Evolutionary conservation across 129 eudicot species (phyloP), one percentile per base, ranked within the genome.

Genomic region (Chrysanthemum lavandulifolium): DNA sequence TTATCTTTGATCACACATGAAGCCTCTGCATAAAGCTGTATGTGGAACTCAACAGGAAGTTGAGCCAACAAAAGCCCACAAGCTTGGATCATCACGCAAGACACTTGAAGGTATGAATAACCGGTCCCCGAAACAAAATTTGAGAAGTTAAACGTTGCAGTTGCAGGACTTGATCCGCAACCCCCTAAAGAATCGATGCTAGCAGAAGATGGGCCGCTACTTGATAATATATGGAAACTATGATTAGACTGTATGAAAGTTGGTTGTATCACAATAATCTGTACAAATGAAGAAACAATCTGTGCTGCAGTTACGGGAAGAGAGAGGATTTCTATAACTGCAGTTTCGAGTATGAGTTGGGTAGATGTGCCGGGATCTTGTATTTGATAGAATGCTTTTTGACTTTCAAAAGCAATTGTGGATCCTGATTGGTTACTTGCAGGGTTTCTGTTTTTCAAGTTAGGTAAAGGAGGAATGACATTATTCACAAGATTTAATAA

Each of bases 41-140:
- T 40, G 52, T 91, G 97, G 65, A 91, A 91, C 59, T 91, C 97
- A 14, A 78, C 87, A 51, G 97, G 97, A 67, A 91, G 93, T 76
- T 88, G 97, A 71, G 97, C 96, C 71, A 91, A 77, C 21, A 91
- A 68, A 67, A 91, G 93, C 16, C 96, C 97, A 67, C 97, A 91
- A 72, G 96, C 96, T 84, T 91, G 97, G 76, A 91, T 88, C 77
- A 88, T 58, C 84, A 80, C 83, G 74, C 97, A 85, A 50, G 97
- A 87, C 54, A 87, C 65, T 73, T 90, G 92, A 66, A 87, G 90
- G 72, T 87, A 76, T 12, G 93, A 73, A 80, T 89, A 89, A 58
- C 96, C 90, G 73, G 90, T 86, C 19, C 85, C 80, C 65, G 81
- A 90, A 73, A 87, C 94, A 77, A 81, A 83, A 62, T 72, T 83